Evolutionary conservation across 352 stramenopile species (phyloP).

Genomic region (Globisporangium camurandrum): DNA sequence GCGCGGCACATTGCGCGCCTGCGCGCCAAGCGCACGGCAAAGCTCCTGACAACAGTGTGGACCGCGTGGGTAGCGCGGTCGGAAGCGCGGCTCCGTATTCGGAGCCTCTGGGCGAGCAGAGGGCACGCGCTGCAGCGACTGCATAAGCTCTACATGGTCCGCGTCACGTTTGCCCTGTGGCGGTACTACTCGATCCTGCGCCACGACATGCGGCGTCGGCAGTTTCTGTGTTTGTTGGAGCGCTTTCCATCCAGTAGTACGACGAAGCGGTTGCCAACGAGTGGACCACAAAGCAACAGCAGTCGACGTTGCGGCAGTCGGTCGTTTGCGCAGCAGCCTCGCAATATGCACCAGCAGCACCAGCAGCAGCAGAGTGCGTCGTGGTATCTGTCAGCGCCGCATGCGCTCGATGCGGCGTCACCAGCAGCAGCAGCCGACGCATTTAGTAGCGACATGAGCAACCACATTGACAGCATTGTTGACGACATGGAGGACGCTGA

Average conservation of each 20-base stretch:
- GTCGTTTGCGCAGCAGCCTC: too few species aligned
- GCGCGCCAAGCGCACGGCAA: slow-evolving; percentile 15
- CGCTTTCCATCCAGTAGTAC: slow-evolving; percentile 14
- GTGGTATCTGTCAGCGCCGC: background rate
- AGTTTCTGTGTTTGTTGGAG: slow-evolving; percentile 27
- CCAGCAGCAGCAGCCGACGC: background rate
- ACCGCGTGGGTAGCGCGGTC: slow-evolving; percentile 24
- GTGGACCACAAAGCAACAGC: too few species aligned
- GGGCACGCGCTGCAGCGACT: slow-evolving; percentile 50
- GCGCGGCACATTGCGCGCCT: slow-evolving; percentile 19
- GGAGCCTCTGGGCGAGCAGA: slow-evolving; percentile 31
- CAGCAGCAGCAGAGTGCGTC: slow-evolving; percentile 1
- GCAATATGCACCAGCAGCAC: too few species aligned
- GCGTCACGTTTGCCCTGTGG: slow-evolving; percentile 40
- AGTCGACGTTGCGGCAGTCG: too few species aligned
- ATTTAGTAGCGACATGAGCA: background rate
- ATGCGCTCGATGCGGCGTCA: background rate
- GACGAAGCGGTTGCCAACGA: slow-evolving; percentile 9
- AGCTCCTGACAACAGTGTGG: slow-evolving; percentile 21
- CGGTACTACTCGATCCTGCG: slow-evolving; percentile 59
- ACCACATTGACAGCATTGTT: background rate
- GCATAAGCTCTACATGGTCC: slow-evolving; percentile 56
- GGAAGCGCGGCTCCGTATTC: slow-evolving; percentile 14
- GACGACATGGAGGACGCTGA: background rate
- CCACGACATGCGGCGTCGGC: slow-evolving; percentile 30